Evolutionary conservation across 176 grass and related monocot species (phyloP), one percentile per base, ranked within the genome.

Genomic region (Juncus inflexus): DNA sequence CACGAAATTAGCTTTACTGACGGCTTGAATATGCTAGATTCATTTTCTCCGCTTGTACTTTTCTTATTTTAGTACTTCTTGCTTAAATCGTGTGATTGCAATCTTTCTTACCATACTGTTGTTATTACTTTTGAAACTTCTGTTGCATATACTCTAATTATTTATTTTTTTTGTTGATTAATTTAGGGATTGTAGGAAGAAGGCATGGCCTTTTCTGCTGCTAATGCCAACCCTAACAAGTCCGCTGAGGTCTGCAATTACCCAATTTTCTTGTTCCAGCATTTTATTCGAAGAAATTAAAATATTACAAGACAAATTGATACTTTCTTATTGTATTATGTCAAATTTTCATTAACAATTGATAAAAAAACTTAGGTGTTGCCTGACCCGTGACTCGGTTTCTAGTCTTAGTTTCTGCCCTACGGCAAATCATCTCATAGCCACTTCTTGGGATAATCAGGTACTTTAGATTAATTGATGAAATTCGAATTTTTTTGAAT

Each of bases 391-490:
- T 2, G 86, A 87, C 73, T 84, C 83, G 4, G 86, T 84, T 12
- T 90, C 86, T 69, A 87, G 86, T 66, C 90, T 95, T 73, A 82
- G 83, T 65, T 95, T 90, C 80, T 90, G 90, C 55, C 72, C 90
- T 57, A 84, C 67, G 71, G 86, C 80, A 37, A 90, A 90, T 52
- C 78, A 90, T 66, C 70, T 95, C 36, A 65, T 95, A 15, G 75
- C 90, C 12, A 95, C 86, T 50, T 95, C 86, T 54, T 95, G 83
- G 90, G 90, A 95, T 72, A 95, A 95, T 64, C 80, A 90, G 77
- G 90, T 90, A 38, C 4, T 55, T 65, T 42, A n/a, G n/a, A n/a
- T n/a, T 41, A 55, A 39, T 58, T 28, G 19, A 28, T 1, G 19
- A 47, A 47, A 6, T 69, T 69, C 64, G 37, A 10, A 1, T 1